Base-by-base conservation (phyloP, 1,284 basidiomycete genomes). In the Moesziomyces sp. region DNA sequence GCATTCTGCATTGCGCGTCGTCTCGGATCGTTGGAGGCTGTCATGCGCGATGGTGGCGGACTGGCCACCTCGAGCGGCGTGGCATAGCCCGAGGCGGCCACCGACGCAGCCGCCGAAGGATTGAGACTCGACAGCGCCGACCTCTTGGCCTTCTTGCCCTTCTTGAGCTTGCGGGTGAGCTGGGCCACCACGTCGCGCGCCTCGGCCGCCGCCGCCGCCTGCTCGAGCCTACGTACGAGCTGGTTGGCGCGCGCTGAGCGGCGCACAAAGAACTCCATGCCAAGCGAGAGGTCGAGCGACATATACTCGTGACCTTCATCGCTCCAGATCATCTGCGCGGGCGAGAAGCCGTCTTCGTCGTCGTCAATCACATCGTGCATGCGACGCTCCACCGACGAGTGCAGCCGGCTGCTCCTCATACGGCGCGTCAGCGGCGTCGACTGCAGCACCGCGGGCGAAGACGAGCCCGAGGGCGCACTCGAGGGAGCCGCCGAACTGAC, bases 201-300 rank as follows among this genome's bases (percentile, higher is more conserved):
- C 16, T 74, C 66, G 14, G 67, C 72, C 4, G 58, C 66, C 23
- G 67, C 66, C 2, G 75, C 75, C 40, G 76, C 78, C 1, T 65
- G 76, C 51, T 81, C 77, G n/a, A 81, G 74, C 40, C 70, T 52
- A 26, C 78, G 65, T 44, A 76, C 65, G 3, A 81, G 74, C 63
- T 74, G 66, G 52, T 81, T 81, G 19, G 79, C 74, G 28, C 78
- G 62, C 0, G 78, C 78, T 3, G 78, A 76, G 18, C 72, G 69
- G 4, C 78, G 65, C 1, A 76, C 78, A 50, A 81, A 81, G 73
- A 80, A 81, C 44, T 81, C 79, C 58, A 78, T 73, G 24, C 79
- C 79, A 9, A 81, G 61, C 46, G 76, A 67, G 9, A 79, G 62
- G 42, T 73, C 61, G 35, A 81, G 73, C 44, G 63, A 67, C 55